These are phyloP conservation scores for Rhodamnia argentea DNA, from an alignment of 345 rosid genomes.

Conservation along the genomic window DNA sequence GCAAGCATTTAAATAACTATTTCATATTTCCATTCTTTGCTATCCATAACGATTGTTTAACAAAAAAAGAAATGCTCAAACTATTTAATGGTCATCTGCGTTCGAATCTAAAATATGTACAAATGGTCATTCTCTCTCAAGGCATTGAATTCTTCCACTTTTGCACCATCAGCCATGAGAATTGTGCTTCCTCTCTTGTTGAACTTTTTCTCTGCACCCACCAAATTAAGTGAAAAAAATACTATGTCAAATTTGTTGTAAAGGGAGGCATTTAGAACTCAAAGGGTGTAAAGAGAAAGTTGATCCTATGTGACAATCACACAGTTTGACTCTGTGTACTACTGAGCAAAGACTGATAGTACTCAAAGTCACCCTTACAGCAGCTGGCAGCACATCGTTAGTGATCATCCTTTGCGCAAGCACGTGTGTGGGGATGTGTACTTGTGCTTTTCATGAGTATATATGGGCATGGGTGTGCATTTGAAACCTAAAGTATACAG, in stretches of 20 bases:
- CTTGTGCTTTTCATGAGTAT: not conserved
- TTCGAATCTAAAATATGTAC: conserved; percentile 34
- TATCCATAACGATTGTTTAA: not conserved
- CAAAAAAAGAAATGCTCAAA: not conserved
- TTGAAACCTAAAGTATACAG: not conserved
- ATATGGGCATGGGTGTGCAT: not conserved
- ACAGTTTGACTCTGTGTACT: not conserved
- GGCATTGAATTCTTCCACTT: conserved; percentile 67
- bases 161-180: conserved; percentile 67
- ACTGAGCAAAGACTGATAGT: not conserved
- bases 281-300: not conserved
- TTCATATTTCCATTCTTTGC: not conserved
- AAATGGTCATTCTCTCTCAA: conserved; percentile 74
- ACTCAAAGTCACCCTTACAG: not conserved
- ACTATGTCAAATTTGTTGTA: not conserved
- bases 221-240: not conserved
- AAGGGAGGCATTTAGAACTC: not conserved
- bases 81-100: conserved; percentile 18
- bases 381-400: not conserved
- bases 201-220: conserved; percentile 61
- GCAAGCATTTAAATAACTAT: not conserved
- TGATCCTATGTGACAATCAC: not conserved
- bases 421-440: not conserved
- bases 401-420: not conserved
- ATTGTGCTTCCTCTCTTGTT: conserved; percentile 60